Conservation (phyloP, 2,329 filamentous ascomycete species). For the Drechslerella stenobrocha region DNA sequence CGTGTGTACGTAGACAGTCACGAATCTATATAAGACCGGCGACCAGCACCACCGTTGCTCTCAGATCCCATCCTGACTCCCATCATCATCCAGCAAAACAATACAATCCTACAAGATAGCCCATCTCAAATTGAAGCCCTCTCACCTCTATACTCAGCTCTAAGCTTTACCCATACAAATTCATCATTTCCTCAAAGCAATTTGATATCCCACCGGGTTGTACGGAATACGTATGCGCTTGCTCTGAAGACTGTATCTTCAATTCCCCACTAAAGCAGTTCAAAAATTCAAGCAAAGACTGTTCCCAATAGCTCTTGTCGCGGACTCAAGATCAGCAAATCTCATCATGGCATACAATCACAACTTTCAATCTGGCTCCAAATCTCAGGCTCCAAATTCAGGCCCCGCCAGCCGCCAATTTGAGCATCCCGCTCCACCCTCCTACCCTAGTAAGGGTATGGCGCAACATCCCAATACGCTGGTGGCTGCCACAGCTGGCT, state of each 20-base stretch:
- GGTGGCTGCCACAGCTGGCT: not conserved
- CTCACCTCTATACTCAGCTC: too few species aligned
- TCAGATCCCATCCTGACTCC: too few species aligned
- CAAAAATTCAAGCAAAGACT: conserved; percentile 6
- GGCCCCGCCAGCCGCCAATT: not conserved
- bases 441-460: not conserved
- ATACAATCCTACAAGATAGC: too few species aligned
- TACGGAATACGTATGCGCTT: conserved; percentile 13
- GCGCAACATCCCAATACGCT: not conserved
- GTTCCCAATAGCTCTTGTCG: conserved; percentile 6
- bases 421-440: not conserved
- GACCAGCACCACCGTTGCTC: too few species aligned
- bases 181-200: conserved; percentile 14
- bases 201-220: conserved; percentile 6
- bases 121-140: too few species aligned
- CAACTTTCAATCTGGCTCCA: not conserved
- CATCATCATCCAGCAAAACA: too few species aligned
- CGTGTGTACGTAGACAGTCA: too few species aligned
- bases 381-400: conserved; percentile 7
- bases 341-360: conserved; percentile 27
- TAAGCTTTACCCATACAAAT: too few species aligned
- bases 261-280: conserved; percentile 17
- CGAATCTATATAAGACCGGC: too few species aligned
- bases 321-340: conserved; percentile 23
- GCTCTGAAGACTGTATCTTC: not conserved